These are phyloP conservation scores for Pulveroboletus sp. DNA, from an alignment of 768 basidiomycete genomes.

Conservation along the genomic window DNA sequence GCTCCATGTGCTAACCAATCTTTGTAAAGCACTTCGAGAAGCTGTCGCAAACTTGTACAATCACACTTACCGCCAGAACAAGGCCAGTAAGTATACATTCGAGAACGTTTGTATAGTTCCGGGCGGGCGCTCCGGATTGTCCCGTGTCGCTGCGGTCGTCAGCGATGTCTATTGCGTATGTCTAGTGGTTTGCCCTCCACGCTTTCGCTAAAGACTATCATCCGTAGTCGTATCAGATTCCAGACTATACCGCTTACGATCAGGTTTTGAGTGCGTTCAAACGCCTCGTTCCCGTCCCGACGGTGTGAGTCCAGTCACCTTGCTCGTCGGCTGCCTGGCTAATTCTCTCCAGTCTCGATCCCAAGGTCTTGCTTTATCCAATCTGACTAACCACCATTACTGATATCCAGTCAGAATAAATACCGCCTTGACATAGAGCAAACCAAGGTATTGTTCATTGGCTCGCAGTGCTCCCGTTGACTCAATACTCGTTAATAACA, in stretches of 20 bases:
- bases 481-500: slow-evolving; percentile 23
- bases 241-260: slow-evolving; percentile 89
- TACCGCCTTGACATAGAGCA: slow-evolving; percentile 80
- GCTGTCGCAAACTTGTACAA: slow-evolving; percentile 93
- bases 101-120: slow-evolving; percentile 96
- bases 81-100: slow-evolving; percentile 79
- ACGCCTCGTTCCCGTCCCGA: slow-evolving; percentile 87
- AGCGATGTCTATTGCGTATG: slow-evolving; percentile 82
- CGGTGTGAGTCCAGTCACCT: slow-evolving; percentile 54
- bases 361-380: slow-evolving; percentile 31
- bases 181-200: neutral
- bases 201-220: neutral
- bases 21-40: slow-evolving; percentile 64
- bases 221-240: slow-evolving; percentile 78
- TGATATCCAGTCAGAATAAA: slow-evolving; percentile 41
- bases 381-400: neutral
- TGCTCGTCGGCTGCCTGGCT: neutral
- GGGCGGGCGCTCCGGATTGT: slow-evolving; percentile 87
- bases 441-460: slow-evolving; percentile 50
- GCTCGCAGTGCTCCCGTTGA: neutral
- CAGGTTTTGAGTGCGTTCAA: slow-evolving; percentile 85
- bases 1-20: slow-evolving; percentile 1
- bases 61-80: slow-evolving; percentile 78
- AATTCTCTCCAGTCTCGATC: slow-evolving; percentile 40
- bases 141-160: slow-evolving; percentile 88